These are phyloP conservation scores for Phytophthora sp. DNA, from an alignment of 352 stramenopile genomes.

Conservation along the genomic window DNA sequence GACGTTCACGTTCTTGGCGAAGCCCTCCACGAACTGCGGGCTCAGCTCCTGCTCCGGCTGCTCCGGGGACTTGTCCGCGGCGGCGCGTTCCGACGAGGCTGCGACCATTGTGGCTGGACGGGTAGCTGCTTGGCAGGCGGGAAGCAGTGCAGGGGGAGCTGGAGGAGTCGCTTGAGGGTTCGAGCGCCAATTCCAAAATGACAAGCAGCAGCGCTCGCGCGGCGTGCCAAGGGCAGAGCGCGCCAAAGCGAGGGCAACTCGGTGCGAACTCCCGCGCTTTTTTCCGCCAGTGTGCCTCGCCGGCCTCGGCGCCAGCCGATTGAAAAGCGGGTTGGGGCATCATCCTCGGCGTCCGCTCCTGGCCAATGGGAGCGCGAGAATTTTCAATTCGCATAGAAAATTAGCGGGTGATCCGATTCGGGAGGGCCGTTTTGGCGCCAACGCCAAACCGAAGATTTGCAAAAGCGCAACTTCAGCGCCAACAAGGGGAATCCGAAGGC, in stretches of 20 bases:
- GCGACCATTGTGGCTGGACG: slow-evolving; percentile 40
- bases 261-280: slow-evolving; percentile 33
- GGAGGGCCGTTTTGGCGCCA: slow-evolving; percentile 24
- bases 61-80: slow-evolving; percentile 20
- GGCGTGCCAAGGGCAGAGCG: not conserved
- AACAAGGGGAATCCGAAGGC: slow-evolving; percentile 1
- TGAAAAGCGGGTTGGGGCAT: slow-evolving; percentile 7
- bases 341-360: slow-evolving; percentile 4
- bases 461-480: not conserved
- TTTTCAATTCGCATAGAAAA: not conserved
- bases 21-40: slow-evolving; percentile 26
- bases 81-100: slow-evolving; percentile 24
- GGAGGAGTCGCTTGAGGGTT: slow-evolving; percentile 21
- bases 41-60: slow-evolving; percentile 39
- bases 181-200: slow-evolving; percentile 42
- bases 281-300: slow-evolving; percentile 5
- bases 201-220: slow-evolving; percentile 8
- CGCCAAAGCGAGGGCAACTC: slow-evolving; percentile 8
- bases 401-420: not conserved
- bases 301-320: slow-evolving; percentile 19
- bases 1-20: slow-evolving; percentile 18
- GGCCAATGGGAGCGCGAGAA: slow-evolving; percentile 5
- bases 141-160: not conserved
- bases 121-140: not conserved
- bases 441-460: not conserved